Conservation (phyloP, 768 basidiomycete species). For the Boletus subcaerulescens region DNA sequence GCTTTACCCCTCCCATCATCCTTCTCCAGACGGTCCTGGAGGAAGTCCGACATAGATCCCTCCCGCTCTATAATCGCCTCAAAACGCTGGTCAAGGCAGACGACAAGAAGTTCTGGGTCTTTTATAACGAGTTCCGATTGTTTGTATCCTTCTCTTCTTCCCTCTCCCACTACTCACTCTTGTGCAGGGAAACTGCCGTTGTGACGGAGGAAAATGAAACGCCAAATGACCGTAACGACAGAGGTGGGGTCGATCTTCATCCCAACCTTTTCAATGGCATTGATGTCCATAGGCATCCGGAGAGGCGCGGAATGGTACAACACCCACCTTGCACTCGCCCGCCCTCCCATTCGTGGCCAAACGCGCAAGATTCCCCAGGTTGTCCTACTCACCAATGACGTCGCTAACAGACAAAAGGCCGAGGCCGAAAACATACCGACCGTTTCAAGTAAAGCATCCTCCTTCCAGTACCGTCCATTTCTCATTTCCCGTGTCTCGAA, state of each 20-base stretch:
- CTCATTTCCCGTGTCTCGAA: neutral
- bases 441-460: conserved; percentile 51
- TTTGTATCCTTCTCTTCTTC: conserved; percentile 36
- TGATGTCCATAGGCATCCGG: conserved; percentile 68
- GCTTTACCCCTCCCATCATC: conserved; percentile 78
- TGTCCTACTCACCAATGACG: conserved; percentile 88
- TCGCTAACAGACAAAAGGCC: conserved; percentile 76
- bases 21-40: conserved; percentile 94
- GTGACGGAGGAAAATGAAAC: conserved; percentile 74
- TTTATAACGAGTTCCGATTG: conserved; percentile 86
- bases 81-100: conserved; percentile 82
- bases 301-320: conserved; percentile 87
- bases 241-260: conserved; percentile 49
- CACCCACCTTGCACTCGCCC: conserved; percentile 57
- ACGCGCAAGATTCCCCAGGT: conserved; percentile 51
- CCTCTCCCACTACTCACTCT: neutral
- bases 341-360: conserved; percentile 52
- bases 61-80: conserved; percentile 91
- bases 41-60: conserved; percentile 91
- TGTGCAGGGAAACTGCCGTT: conserved; percentile 73
- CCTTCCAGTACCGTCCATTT: neutral
- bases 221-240: conserved; percentile 92
- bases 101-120: conserved; percentile 80
- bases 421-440: conserved; percentile 57
- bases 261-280: neutral